These are phyloP conservation scores for Cubamyces lactineus DNA, from an alignment of 768 basidiomycete species.

Conservation along the genomic window DNA sequence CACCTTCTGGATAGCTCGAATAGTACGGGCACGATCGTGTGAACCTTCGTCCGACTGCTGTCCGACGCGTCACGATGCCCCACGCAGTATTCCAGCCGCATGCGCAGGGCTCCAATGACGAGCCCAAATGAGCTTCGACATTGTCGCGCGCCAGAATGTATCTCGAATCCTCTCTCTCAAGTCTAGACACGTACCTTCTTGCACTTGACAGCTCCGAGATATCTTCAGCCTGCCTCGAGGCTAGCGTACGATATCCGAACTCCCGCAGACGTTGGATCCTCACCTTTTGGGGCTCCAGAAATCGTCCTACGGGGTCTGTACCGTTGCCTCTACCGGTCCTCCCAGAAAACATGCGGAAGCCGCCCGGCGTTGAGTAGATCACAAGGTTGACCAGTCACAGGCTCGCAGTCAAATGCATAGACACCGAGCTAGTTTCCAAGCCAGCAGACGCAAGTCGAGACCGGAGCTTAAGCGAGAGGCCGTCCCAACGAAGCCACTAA, in stretches of 20 bases:
- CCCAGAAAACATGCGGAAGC: neutral
- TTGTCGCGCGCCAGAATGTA: neutral
- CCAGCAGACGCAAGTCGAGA: too few species aligned
- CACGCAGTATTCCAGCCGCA: neutral
- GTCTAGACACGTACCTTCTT: conserved; percentile 3
- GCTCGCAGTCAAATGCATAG: too few species aligned
- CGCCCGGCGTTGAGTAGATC: neutral
- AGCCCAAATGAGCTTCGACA: neutral
- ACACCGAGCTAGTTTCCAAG: neutral
- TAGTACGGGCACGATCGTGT: neutral
- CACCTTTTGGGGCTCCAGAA: neutral
- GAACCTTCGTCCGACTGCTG: neutral
- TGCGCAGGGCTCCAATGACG: neutral
- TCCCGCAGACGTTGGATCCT: neutral
- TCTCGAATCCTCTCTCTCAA: neutral
- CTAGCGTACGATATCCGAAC: conserved; percentile 9
- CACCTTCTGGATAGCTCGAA: neutral
- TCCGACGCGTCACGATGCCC: neutral
- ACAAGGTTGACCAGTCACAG: neutral
- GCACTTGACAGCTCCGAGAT: neutral
- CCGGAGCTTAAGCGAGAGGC: too few species aligned
- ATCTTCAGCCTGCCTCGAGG: conserved; percentile 11
- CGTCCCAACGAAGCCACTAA: too few species aligned
- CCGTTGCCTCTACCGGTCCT: neutral
- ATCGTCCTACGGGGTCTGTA: neutral